Percentiles rank a stretch among this genome's conserved stretches.
Evolutionary conservation across 805 yeast species (phyloP).

Genomic region (Wickerhamomyces tratensis): DNA sequence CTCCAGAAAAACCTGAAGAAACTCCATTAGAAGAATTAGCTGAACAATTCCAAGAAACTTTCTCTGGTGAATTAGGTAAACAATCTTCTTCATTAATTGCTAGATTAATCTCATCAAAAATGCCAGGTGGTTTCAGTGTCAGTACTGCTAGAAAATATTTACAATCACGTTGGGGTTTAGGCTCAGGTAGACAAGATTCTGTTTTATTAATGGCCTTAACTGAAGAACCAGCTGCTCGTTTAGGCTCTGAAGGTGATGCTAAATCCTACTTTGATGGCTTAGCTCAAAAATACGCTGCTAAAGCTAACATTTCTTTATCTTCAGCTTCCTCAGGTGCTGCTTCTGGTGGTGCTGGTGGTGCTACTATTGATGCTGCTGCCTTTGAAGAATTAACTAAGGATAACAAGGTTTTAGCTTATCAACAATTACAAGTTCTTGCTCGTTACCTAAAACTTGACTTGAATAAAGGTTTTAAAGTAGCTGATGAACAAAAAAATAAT

Average conservation of each 20-base stretch:
- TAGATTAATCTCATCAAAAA: slow-evolving; percentile 89
- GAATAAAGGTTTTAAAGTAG: slow-evolving; percentile 82
- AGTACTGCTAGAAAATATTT: slow-evolving; percentile 88
- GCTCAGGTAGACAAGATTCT: slow-evolving; percentile 89
- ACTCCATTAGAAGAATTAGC: slow-evolving; percentile 94
- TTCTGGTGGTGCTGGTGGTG: slow-evolving; percentile 63
- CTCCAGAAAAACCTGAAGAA: slow-evolving; percentile 99
- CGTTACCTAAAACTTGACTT: slow-evolving; percentile 90
- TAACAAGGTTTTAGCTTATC: slow-evolving; percentile 38
- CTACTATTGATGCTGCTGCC: slow-evolving; percentile 91
- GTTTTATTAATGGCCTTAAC: slow-evolving; percentile 76
- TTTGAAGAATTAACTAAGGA: slow-evolving; percentile 56
- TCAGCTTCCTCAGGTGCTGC: slow-evolving; percentile 47
- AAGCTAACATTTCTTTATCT: slow-evolving; percentile 68
- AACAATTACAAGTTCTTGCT: slow-evolving; percentile 79
- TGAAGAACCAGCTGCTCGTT: slow-evolving; percentile 84
- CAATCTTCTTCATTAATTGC: slow-evolving; percentile 84
- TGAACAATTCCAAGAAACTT: slow-evolving; percentile 87
- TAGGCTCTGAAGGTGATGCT: slow-evolving; percentile 82
- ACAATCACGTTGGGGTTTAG: slow-evolving; percentile 88
- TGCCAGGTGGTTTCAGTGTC: slow-evolving; percentile 99
- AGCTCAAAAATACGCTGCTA: slow-evolving; percentile 79
- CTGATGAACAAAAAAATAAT: slow-evolving; percentile 71
- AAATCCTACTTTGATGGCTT: slow-evolving; percentile 76
- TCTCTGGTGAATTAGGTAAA: slow-evolving; percentile 85